These are phyloP conservation scores for Dendrobium huoshanense DNA, from an alignment of 106 monocot genomes.

Conservation along the genomic window DNA sequence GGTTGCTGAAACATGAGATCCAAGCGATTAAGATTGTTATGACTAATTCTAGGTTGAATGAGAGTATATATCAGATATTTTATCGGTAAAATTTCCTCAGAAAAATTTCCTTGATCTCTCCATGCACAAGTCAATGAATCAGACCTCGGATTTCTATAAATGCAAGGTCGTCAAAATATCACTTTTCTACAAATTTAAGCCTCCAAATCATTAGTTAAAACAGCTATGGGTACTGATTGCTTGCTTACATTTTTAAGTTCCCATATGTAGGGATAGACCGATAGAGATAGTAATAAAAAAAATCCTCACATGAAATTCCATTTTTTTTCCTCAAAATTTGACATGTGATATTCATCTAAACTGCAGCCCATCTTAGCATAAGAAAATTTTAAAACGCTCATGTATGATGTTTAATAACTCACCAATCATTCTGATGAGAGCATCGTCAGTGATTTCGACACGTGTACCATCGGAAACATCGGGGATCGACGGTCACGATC, in stretches of 20 bases:
- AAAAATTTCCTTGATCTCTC: not conserved
- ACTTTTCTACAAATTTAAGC: constrained; percentile 3
- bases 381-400: too few species aligned
- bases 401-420: too few species aligned
- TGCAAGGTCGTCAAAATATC: not conserved
- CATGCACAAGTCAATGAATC: not conserved
- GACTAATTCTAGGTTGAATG: not conserved
- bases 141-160: not conserved
- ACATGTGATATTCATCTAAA: too few species aligned
- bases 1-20: constrained; percentile 29
- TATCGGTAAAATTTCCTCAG: not conserved
- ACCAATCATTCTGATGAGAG: too few species aligned
- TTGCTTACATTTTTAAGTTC: not conserved
- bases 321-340: too few species aligned
- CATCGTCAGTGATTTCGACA: too few species aligned
- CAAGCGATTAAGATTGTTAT: not conserved
- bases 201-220: not conserved
- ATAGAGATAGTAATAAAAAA: not conserved
- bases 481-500: too few species aligned
- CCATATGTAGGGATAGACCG: not conserved
- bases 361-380: too few species aligned
- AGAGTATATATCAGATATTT: not conserved
- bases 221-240: not conserved
- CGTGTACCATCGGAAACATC: too few species aligned
- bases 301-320: too few species aligned